Evolutionary conservation across 176 grass and related monocot species (phyloP).

Genomic region (Ensete ventricosum): DNA sequence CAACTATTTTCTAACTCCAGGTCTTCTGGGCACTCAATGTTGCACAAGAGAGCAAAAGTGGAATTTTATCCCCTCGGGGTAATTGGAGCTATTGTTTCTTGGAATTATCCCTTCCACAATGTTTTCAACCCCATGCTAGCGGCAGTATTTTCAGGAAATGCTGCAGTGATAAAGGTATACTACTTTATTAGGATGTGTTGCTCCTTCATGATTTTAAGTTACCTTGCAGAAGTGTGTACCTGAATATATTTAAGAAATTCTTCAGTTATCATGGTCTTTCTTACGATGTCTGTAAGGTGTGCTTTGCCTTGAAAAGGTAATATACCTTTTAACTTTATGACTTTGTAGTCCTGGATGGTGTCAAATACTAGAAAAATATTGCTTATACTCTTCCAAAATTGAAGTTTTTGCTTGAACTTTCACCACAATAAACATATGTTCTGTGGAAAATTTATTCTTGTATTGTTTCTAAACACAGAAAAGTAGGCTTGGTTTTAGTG

Average conservation of each 20-base stretch:
- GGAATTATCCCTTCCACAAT: slow-evolving; percentile 98
- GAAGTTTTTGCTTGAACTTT: too few relatives aligned
- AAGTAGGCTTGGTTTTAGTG: neutral
- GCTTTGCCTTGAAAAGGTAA: too few relatives aligned
- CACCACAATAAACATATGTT: neutral
- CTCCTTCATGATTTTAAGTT: neutral
- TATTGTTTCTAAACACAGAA: neutral
- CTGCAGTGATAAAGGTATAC: slow-evolving; percentile 94
- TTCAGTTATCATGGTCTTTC: neutral
- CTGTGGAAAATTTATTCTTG: neutral
- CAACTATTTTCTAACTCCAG: slow-evolving; percentile 30
- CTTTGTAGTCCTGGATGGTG: too few relatives aligned
- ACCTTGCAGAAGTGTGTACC: neutral
- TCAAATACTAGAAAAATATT: too few relatives aligned
- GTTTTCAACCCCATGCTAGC: slow-evolving; percentile 90
- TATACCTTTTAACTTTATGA: too few relatives aligned
- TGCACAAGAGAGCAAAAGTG: slow-evolving; percentile 90
- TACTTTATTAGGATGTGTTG: neutral
- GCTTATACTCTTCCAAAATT: too few relatives aligned
- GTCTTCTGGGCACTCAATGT: slow-evolving; percentile 75
- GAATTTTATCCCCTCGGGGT: slow-evolving; percentile 95
- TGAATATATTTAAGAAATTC: neutral
- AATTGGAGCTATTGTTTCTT: slow-evolving; percentile 94
- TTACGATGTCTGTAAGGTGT: too few relatives aligned
- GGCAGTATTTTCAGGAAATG: slow-evolving; percentile 95